These are phyloP conservation scores for Neolentinus lepideus DNA, from an alignment of 1,284 basidiomycete species.

Conservation along the genomic window DNA sequence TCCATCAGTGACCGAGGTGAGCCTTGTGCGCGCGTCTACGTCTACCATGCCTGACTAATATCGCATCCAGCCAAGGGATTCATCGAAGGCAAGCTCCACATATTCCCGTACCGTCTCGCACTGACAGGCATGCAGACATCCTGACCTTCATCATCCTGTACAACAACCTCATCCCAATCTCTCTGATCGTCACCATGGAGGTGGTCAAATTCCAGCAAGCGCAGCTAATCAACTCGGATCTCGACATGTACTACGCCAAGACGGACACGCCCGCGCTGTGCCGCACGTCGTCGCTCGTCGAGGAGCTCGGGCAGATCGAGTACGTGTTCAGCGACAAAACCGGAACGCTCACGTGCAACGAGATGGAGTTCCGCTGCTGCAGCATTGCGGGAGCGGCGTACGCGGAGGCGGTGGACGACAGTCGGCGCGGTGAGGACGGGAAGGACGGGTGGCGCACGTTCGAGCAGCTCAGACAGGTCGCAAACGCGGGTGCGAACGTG, in stretches of 20 bases:
- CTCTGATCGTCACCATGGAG: conserved; percentile 99
- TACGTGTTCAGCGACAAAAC: conserved; percentile 99
- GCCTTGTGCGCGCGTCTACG: background rate
- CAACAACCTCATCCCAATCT: conserved; percentile 99
- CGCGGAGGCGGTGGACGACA: conserved; percentile 84
- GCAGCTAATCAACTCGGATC: conserved; percentile 93
- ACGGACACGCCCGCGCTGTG: conserved; percentile 97
- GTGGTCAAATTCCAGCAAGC: conserved; percentile 99
- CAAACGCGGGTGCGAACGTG: conserved; percentile 32
- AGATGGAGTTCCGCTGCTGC: conserved; percentile 97
- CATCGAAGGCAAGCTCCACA: conserved; percentile 55
- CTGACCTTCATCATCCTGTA: conserved; percentile 98
- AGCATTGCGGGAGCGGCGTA: conserved; percentile 87
- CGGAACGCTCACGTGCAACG: conserved; percentile 93
- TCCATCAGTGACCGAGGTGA: conserved; percentile 56
- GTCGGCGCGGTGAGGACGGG: conserved; percentile 61
- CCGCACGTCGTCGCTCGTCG: conserved; percentile 94
- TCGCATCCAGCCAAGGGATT: conserved; percentile 59
- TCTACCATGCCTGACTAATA: background rate
- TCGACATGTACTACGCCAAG: conserved; percentile 92
- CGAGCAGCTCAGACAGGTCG: conserved; percentile 54
- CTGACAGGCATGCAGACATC: conserved; percentile 54
- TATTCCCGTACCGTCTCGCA: background rate
- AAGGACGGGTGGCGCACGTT: conserved; percentile 76
- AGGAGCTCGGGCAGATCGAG: conserved; percentile 98